A percentile compares a stretch with the other conserved stretches of the same genome.
These are phyloP conservation scores for Suhomyces panamericanus DNA, from an alignment of 1,139 yeast species.

Conservation along the genomic window DNA sequence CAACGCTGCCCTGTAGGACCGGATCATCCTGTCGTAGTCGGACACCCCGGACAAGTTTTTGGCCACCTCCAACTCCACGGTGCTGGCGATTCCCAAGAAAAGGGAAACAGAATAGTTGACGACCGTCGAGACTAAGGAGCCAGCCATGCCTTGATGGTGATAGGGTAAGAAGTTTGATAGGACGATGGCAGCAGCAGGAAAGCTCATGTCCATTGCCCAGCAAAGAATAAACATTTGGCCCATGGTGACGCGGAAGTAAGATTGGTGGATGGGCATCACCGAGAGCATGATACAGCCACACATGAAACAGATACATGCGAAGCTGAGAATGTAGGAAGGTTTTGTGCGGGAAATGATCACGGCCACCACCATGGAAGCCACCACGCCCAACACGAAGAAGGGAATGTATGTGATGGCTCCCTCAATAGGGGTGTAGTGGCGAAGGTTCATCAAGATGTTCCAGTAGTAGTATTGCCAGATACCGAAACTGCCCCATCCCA, in stretches of 20 bases:
- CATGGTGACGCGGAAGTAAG: conserved; percentile 45
- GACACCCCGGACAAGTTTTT: conserved; percentile 15
- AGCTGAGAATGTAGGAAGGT: conserved; percentile 46
- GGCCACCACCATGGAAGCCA: conserved; percentile 49
- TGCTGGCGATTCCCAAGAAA: conserved; percentile 51
- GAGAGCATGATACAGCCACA: conserved; percentile 50
- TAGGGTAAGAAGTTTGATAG: conserved; percentile 51
- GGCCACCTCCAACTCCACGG: conserved; percentile 44
- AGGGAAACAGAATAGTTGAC: conserved; percentile 55
- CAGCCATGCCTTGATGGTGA: conserved; percentile 61
- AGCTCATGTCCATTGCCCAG: conserved; percentile 62
- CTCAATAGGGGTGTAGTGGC: conserved; percentile 44
- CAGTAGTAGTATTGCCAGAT: conserved; percentile 50
- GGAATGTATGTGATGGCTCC: conserved; percentile 49
- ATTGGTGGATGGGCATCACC: conserved; percentile 49
- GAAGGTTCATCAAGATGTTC: conserved; percentile 43
- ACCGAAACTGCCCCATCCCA: conserved; percentile 64
- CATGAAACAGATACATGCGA: conserved; percentile 47
- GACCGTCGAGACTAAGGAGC: conserved; percentile 55
- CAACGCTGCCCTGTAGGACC: conserved; percentile 46
- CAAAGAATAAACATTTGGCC: conserved; percentile 51
- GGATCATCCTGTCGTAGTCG: conserved; percentile 21
- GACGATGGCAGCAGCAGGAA: conserved; percentile 57
- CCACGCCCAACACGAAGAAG: conserved; percentile 45
- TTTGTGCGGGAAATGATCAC: conserved; percentile 38